phyloP scores from a whole-genome alignment of 106 monocot species.

The Dendrobium officinale region DNA sequence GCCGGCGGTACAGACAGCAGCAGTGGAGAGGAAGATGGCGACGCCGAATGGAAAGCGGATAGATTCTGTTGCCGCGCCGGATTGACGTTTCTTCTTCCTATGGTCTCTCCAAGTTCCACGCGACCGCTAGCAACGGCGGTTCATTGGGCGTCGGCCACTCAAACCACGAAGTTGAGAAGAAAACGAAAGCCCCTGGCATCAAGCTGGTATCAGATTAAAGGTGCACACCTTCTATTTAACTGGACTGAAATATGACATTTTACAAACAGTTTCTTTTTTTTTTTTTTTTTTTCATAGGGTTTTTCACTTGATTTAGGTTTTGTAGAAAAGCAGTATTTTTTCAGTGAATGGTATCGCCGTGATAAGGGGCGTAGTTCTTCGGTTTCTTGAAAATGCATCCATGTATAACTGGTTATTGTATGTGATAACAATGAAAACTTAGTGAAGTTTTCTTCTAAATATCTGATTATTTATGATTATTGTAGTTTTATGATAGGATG shows the following conservation, averaged over 20 bases:
- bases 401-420: background rate
- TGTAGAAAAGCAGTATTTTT: background rate
- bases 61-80: slow-evolving; percentile 43
- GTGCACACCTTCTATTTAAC: slow-evolving; percentile 9
- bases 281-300: too few species aligned
- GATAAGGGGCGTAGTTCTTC: background rate
- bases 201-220: slow-evolving; percentile 88
- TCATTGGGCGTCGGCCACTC: background rate
- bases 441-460: too few species aligned
- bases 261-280: too few species aligned
- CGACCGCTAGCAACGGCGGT: too few species aligned
- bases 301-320: background rate
- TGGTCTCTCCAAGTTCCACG: slow-evolving; percentile 6
- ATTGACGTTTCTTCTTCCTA: slow-evolving; percentile 13
- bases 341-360: background rate
- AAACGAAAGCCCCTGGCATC: slow-evolving; percentile 20
- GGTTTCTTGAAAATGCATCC: background rate
- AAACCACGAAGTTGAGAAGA: slow-evolving; percentile 6
- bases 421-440: background rate
- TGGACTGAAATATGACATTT: background rate
- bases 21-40: slow-evolving; percentile 75
- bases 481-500: too few species aligned
- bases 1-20: slow-evolving; percentile 21
- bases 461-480: too few species aligned
- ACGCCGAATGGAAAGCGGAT: slow-evolving; percentile 64